phyloP scores from a whole-genome alignment of 2,329 filamentous ascomycete species.

The Thermoascus crustaceus region DNA sequence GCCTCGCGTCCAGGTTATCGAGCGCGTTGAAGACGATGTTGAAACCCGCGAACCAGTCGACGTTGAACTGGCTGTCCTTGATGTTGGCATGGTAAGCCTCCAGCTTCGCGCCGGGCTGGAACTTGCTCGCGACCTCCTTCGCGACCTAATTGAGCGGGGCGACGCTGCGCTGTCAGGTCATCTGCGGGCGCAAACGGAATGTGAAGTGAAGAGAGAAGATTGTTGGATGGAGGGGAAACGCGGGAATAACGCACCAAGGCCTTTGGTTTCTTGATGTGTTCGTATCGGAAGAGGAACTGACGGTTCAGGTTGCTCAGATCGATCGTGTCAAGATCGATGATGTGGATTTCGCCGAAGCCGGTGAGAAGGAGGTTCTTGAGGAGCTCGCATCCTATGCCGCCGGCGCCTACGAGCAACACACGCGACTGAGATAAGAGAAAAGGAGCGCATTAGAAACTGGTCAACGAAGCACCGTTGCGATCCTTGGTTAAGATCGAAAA shows the following conservation, averaged over 20 bases:
- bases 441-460: constrained; percentile 5
- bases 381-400: constrained; percentile 94
- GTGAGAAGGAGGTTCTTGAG: constrained; percentile 91
- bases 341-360: constrained; percentile 86
- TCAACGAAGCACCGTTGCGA: constrained; percentile 2
- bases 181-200: constrained; percentile 1
- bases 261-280: constrained; percentile 97
- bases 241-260: constrained; percentile 58
- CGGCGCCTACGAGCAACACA: constrained; percentile 89
- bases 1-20: constrained; percentile 86
- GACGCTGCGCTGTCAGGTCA: constrained; percentile 12
- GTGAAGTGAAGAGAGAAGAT: constrained; percentile 4
- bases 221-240: constrained; percentile 1
- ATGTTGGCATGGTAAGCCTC: constrained; percentile 91
- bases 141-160: constrained; percentile 61
- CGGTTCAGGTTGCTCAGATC: constrained; percentile 96
- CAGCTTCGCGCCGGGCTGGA: constrained; percentile 82
- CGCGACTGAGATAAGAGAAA: constrained; percentile 52
- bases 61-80: constrained; percentile 77
- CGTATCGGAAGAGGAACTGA: constrained; percentile 91
- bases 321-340: constrained; percentile 96
- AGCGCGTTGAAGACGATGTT: constrained; percentile 90
- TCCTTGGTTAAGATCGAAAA: too few species aligned
- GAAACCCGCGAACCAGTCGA: constrained; percentile 81
- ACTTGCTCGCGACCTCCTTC: constrained; percentile 80